phyloP scores from a whole-genome alignment of 371 early-diverging fungal species.

The Syncephalastrum racemosum region DNA sequence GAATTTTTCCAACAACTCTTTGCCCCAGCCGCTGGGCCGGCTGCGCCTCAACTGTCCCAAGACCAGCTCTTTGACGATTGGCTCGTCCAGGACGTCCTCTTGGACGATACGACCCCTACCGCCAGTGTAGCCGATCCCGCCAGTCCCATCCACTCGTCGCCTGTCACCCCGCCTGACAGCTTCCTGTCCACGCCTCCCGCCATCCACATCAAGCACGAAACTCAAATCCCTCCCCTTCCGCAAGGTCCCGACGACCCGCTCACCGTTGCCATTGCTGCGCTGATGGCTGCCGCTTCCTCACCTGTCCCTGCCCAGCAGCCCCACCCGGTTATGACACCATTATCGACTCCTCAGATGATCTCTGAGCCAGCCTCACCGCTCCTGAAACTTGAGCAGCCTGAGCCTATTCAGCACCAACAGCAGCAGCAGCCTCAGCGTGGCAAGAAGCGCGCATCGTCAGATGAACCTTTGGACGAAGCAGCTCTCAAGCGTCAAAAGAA shows the following conservation, averaged over 20 bases:
- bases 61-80: constrained; percentile 22
- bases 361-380: too few relatives aligned
- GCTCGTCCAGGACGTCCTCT: constrained; percentile 17
- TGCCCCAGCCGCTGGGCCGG: constrained; percentile 5
- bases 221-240: too few relatives aligned
- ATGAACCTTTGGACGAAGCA: constrained; percentile 45
- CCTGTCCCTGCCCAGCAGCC: background rate
- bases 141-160: constrained; percentile 2
- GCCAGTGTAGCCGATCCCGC: constrained; percentile 9
- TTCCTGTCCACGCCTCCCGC: too few relatives aligned
- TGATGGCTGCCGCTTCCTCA: background rate
- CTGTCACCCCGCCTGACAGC: too few relatives aligned
- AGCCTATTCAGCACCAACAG: too few relatives aligned
- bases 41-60: constrained; percentile 4
- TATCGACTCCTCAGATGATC: constrained; percentile 1
- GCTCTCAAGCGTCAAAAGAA: constrained; percentile 78
- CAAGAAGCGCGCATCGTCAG: background rate
- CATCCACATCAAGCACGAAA: too few relatives aligned
- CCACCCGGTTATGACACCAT: background rate
- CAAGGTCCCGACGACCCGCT: background rate
- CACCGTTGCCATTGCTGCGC: background rate
- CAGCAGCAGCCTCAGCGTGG: too few relatives aligned
- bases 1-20: constrained; percentile 24
- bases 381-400: too few relatives aligned
- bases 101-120: constrained; percentile 17